Evolutionary conservation across 225 moss, liverwort and hornwort genomes (phyloP).

Genomic region (Neckera pumila): DNA sequence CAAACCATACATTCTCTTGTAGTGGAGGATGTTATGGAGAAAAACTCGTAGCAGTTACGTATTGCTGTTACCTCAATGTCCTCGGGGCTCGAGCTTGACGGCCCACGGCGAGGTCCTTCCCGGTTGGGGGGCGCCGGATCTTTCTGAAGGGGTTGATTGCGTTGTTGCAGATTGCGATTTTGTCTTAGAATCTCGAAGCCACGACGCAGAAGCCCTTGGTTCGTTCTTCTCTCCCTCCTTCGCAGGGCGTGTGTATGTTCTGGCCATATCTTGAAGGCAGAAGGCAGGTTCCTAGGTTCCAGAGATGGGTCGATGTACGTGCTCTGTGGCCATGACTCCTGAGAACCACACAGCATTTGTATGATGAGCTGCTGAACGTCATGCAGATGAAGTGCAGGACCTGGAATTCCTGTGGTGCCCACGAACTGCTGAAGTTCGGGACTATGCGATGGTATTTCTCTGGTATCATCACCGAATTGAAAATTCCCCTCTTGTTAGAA

Average conservation of each 20-base stretch:
- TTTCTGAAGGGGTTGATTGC: background rate
- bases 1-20: no score
- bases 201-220: constrained; percentile 35
- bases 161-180: background rate
- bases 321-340: background rate
- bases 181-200: constrained; percentile 20
- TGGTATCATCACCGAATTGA: background rate
- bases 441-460: background rate
- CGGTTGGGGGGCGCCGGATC: background rate
- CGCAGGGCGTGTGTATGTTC: background rate
- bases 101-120: background rate
- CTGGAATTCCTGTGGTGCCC: background rate
- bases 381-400: background rate
- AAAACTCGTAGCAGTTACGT: background rate
- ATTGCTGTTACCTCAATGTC: background rate
- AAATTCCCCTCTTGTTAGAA: background rate
- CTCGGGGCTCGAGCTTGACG: background rate
- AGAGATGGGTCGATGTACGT: background rate
- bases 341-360: background rate
- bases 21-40: no score
- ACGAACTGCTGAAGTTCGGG: background rate
- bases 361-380: background rate
- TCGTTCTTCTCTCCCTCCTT: background rate
- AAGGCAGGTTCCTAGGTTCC: background rate
- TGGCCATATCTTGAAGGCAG: constrained; percentile 31